Base-by-base conservation (phyloP, 371 early-diverging fungal genomes). In the Nematocida minor region DNA sequence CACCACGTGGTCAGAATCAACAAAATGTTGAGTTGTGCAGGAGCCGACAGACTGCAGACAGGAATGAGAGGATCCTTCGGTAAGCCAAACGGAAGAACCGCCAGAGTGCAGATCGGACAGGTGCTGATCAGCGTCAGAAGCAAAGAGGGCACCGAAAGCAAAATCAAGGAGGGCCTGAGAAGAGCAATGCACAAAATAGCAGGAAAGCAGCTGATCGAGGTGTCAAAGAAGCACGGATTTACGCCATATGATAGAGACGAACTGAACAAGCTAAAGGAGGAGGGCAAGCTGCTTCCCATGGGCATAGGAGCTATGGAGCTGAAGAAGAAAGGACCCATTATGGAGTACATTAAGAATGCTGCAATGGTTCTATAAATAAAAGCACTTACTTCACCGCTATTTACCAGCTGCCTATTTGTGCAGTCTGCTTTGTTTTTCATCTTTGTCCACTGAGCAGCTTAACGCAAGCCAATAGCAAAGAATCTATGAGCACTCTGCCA, bases 1-100 rank as follows among this genome's bases (percentile, higher is more conserved):
- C 95, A 91, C 90, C 96, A 99, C 89, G 96, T 99, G 66, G 87
- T 96, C 82, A 94, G 99, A 86, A 99, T 99, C 91, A 99, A 99
- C 91, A 99, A 99, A 90, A 99, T 99, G 99, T 91, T 99, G 91
- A 96, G 96, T 81, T 99, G 99, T 88, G 99, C 99, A 84, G 99
- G 99, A 88, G 99, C 99, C 84, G 99, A 99, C 91, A 87, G 99
- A 88, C 91, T 99, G 84, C 99, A 99, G 89, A 93, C 92, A 80
- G 99, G 99, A 90, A 99, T 99, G 99, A 93, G 99, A 89, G 96
- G 96, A 87, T 96, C 97, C 83, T 99, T 90, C 86, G 99, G 99
- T 84, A 99, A 99, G 91, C 97, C 99, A 83, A 89, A 91, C 81
- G 97, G 99, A 85, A 89, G 90, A 79, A 97, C 92, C 79, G 98